These are phyloP conservation scores for Allantophomopsis lycopodina DNA, from an alignment of 2,329 filamentous ascomycete genomes.

Conservation along the genomic window DNA sequence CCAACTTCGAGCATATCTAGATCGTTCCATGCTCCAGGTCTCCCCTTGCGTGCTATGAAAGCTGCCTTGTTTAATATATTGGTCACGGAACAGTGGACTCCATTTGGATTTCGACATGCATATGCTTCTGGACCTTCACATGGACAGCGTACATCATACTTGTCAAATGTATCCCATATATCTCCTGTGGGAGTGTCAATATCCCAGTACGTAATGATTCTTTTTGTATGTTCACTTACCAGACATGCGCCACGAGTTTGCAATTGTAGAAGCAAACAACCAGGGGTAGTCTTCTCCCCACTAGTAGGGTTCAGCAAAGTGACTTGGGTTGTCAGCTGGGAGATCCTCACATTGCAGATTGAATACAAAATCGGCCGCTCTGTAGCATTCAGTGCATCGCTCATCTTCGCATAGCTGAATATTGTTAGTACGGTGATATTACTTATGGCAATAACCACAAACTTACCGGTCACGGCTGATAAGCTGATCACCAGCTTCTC, in stretches of 20 bases:
- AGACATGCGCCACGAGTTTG: constrained; percentile 17
- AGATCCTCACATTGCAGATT: constrained; percentile 14
- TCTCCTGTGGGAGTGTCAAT: constrained; percentile 7
- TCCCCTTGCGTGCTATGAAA: constrained; percentile 14
- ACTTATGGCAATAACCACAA: constrained; percentile 8
- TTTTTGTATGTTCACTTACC: background rate
- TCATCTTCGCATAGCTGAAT: constrained; percentile 13
- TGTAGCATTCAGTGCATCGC: constrained; percentile 12
- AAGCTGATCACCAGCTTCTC: constrained; percentile 24
- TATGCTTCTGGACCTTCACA: constrained; percentile 22
- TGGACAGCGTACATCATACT: constrained; percentile 18
- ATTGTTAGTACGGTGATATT: constrained; percentile 25
- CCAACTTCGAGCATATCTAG: constrained; percentile 20
- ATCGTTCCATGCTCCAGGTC: constrained; percentile 21
- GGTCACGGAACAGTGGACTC: constrained; percentile 17
- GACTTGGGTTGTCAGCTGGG: too few relatives aligned
- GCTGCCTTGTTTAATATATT: constrained; percentile 16
- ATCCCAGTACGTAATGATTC: too few relatives aligned
- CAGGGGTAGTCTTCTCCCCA: constrained; percentile 29
- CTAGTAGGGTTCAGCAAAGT: background rate
- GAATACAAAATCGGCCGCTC: constrained; percentile 16
- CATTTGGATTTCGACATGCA: constrained; percentile 14
- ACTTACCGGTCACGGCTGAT: constrained; percentile 4
- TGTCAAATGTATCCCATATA: constrained; percentile 20
- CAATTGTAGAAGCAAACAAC: constrained; percentile 12